Evolutionary conservation across 371 early-diverging fungal species (phyloP).

Genomic region (Ordospora colligata): DNA sequence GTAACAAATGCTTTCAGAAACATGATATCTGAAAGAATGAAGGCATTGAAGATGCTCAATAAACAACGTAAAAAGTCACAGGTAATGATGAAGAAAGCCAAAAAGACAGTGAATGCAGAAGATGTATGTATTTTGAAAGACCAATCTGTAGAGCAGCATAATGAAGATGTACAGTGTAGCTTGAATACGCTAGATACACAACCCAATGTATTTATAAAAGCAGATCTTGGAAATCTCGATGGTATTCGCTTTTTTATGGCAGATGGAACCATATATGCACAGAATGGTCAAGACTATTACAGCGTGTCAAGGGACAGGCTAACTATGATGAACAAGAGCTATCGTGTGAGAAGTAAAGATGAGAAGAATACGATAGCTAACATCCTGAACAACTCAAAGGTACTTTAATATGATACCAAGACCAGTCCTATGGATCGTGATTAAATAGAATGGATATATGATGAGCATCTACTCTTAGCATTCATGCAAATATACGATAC

Average conservation of each 20-base stretch:
- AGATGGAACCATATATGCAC: neutral
- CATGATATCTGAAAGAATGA: neutral
- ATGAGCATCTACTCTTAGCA: too few species aligned
- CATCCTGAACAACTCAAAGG: neutral
- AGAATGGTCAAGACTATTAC: neutral
- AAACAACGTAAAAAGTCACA: neutral
- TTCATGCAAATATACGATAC: too few species aligned
- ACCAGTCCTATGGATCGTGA: too few species aligned
- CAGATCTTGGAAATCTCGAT: neutral
- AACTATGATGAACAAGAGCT: neutral
- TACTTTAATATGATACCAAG: neutral
- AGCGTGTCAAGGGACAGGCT: neutral
- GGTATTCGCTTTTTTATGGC: neutral
- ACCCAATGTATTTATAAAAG: neutral
- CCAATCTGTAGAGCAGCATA: neutral
- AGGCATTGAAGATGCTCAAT: neutral
- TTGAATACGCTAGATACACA: neutral
- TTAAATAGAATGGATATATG: too few species aligned
- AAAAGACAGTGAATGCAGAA: neutral
- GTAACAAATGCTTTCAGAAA: neutral
- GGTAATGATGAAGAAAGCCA: neutral
- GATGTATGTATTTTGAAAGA: too few species aligned
- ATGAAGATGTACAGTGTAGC: neutral
- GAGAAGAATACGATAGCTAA: neutral
- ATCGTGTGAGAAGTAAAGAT: neutral